Base-by-base conservation (phyloP, 495 filamentous ascomycete species). In the Tuber umbilicatum region DNA sequence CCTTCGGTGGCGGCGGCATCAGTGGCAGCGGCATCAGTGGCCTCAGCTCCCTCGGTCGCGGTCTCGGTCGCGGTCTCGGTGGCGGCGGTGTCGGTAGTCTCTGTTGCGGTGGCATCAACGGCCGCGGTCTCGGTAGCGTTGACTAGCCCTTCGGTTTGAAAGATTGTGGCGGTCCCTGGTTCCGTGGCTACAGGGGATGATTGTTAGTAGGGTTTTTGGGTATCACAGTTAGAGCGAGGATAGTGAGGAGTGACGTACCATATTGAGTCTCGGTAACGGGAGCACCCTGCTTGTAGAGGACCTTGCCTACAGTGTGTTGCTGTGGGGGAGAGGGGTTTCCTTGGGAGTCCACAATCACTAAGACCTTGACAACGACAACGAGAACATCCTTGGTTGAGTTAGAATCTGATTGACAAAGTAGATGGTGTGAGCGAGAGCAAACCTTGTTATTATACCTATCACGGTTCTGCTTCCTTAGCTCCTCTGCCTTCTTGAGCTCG, bases 401-500 rank as follows among this genome's bases (percentile, higher is more conserved):
- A 78, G 71, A 73, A 35, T 21, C 10, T 31, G 40, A 9, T n/a
- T 1, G 55, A 23, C 35, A 38, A n/a, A 40, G 1, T 35, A 67
- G 23, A 14, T 31, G 14, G 7, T 19, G 38, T 12, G 17, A 39
- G n/a, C 39, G 19, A 64, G 69, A 43, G 64, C 45, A 73, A 55
- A 78, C 76, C 77, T 79, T 73, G 27, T 79, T 70, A 0, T 72
- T 35, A 41, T 79, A 70, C 38, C 35, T 75, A 19, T 75, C 12
- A 2, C 41, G 45, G 14, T 79, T 42, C 45, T n/a, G 70, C n/a
- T 23, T 42, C 21, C 77, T 75, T 27, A 41, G 67, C 21, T 75
- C 73, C 23, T 45, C 38, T 12, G 78, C 76, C 47, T 21, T 79
- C 45, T n/a, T 75, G 17, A 78, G 69, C 3, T 75, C 45, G 7